Percentiles rank a stretch among this genome's conserved stretches.
These are phyloP conservation scores for Voacanga thouarsii DNA, from an alignment of 257 asterid species.

Conservation along the genomic window DNA sequence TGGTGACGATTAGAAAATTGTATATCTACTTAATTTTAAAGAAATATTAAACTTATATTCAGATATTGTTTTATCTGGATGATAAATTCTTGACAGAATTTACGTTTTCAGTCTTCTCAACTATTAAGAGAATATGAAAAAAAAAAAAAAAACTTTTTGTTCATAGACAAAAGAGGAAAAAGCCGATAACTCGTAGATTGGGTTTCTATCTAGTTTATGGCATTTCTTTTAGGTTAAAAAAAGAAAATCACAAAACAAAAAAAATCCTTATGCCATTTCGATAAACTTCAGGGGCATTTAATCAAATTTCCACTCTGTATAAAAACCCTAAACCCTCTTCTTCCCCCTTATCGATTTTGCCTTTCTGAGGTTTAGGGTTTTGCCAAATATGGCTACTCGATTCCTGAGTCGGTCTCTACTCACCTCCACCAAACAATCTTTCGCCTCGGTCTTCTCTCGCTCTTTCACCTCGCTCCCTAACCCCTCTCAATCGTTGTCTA, in stretches of 20 bases:
- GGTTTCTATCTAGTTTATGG: background rate
- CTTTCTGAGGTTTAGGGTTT: conserved; percentile 30
- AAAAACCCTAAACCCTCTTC: conserved; percentile 23
- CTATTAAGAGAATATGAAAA: too few relatives aligned
- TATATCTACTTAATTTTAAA: too few relatives aligned
- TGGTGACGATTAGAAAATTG: too few relatives aligned
- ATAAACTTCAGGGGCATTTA: background rate
- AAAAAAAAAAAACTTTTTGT: too few relatives aligned
- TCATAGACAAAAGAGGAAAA: too few relatives aligned
- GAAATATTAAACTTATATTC: too few relatives aligned
- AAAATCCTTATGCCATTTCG: background rate
- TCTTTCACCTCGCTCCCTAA: conserved; percentile 41
- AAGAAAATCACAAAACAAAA: background rate
- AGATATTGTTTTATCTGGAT: too few relatives aligned
- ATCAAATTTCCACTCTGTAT: conserved; percentile 4
- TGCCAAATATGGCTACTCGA: conserved; percentile 60
- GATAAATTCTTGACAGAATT: too few relatives aligned
- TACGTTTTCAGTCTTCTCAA: too few relatives aligned
- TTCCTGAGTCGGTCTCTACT: conserved; percentile 48
- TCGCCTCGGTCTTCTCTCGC: conserved; percentile 29
- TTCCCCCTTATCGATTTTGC: background rate
- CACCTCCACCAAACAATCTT: conserved; percentile 35
- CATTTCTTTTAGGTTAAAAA: background rate
- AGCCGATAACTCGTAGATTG: background rate
- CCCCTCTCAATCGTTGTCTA: conserved; percentile 14